These are phyloP conservation scores for Aspergillus ostianus DNA, from an alignment of 495 filamentous ascomycete genomes.

Conservation along the genomic window DNA sequence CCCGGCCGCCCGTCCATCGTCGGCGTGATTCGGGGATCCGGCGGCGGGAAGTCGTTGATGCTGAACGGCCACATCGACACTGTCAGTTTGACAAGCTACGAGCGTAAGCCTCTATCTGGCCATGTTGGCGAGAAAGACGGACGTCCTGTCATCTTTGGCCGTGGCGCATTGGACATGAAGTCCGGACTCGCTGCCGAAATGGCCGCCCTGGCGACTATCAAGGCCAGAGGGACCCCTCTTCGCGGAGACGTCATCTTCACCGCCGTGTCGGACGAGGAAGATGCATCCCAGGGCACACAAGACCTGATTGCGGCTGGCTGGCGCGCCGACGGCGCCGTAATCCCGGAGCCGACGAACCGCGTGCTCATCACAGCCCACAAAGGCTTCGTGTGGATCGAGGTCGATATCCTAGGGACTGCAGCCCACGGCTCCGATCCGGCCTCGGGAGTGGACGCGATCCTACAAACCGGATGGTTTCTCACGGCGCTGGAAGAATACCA, in stretches of 20 bases:
- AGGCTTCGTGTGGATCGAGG: conserved; percentile 6
- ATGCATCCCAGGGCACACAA: not conserved
- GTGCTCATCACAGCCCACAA: conserved; percentile 6
- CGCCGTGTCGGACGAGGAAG: conserved; percentile 8
- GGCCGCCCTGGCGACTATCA: not conserved
- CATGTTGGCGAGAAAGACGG: not conserved
- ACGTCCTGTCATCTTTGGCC: not conserved
- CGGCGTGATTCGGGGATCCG: conserved; percentile 1
- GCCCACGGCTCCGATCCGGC: not conserved
- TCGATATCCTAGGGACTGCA: conserved; percentile 3
- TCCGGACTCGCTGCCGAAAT: conserved; percentile 3
- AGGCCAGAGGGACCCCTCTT: not conserved
- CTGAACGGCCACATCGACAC: conserved; percentile 8
- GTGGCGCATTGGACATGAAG: conserved; percentile 6
- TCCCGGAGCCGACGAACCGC: conserved; percentile 5
- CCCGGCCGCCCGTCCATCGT: conserved; percentile 2
- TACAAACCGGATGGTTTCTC: conserved; percentile 4
- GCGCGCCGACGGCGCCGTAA: conserved; percentile 3
- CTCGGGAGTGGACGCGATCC: conserved; percentile 5
- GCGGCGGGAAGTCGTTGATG: conserved; percentile 4
- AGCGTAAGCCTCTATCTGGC: conserved; percentile 1
- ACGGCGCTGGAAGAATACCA: not conserved
- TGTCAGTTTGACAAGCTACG: conserved; percentile 3
- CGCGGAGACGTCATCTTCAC: conserved; percentile 6
- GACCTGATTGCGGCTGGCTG: conserved; percentile 2